Evolutionary conservation across 1,284 basidiomycete genomes (phyloP).

Genomic region (Sporisorium sorghi): DNA sequence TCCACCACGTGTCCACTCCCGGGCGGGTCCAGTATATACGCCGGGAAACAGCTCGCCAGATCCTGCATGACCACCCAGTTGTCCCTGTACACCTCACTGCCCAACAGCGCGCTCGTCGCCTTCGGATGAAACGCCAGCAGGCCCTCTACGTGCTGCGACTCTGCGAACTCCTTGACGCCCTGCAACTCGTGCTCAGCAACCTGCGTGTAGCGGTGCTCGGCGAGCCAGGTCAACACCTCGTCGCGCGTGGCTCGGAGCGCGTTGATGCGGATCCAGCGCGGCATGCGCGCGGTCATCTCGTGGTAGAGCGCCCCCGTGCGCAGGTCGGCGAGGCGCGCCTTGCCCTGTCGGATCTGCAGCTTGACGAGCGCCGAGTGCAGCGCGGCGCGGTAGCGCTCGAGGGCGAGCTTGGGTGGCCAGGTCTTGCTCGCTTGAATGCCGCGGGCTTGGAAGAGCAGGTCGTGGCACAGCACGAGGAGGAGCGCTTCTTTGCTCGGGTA

Average conservation of each 20-base stretch:
- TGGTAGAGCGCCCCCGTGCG: constrained; percentile 52
- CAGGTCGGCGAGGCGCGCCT: constrained; percentile 52
- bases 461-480: constrained; percentile 62
- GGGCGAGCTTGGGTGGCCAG: constrained; percentile 58
- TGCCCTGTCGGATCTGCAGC: constrained; percentile 76
- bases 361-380: constrained; percentile 85
- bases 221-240: constrained; percentile 76
- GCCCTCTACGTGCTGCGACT: constrained; percentile 77
- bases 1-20: constrained; percentile 77
- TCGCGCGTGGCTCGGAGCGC: constrained; percentile 21
- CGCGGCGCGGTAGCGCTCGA: constrained; percentile 82
- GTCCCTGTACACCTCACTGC: constrained; percentile 73
- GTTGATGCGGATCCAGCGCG: constrained; percentile 66
- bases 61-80: constrained; percentile 93
- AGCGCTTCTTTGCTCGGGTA: constrained; percentile 43
- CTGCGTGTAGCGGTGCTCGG: constrained; percentile 61
- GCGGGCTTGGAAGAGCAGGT: constrained; percentile 57
- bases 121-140: constrained; percentile 81
- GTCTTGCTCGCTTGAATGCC: constrained; percentile 59
- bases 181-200: constrained; percentile 24
- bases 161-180: constrained; percentile 65
- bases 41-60: constrained; percentile 96
- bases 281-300: constrained; percentile 53
- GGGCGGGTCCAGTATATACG: constrained; percentile 74
- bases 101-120: constrained; percentile 56